These are phyloP conservation scores for Exophiala aquamarina DNA, from an alignment of 2,329 filamentous ascomycete species.

Conservation along the genomic window DNA sequence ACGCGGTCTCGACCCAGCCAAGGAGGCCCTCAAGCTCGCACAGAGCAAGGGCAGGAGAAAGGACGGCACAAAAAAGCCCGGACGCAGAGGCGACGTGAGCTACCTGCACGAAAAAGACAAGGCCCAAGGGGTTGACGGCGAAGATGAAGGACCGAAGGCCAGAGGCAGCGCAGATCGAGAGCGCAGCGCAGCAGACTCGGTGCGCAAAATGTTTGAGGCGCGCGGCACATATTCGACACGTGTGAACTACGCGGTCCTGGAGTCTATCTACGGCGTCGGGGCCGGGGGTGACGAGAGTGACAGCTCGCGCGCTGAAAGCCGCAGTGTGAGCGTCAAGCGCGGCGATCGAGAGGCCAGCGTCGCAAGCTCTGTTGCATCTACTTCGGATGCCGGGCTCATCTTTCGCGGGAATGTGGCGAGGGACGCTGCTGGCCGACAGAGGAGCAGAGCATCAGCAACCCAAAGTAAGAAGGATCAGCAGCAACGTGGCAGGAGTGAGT, in stretches of 20 bases:
- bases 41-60: constrained; percentile 48
- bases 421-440: background rate
- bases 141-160: constrained; percentile 36
- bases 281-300: constrained; percentile 13
- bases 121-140: constrained; percentile 35
- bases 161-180: constrained; percentile 1
- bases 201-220: constrained; percentile 27
- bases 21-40: constrained; percentile 27
- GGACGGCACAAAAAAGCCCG: constrained; percentile 41
- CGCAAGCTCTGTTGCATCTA: constrained; percentile 10
- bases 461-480: constrained; percentile 10
- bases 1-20: constrained; percentile 33
- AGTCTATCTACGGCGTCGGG: constrained; percentile 22
- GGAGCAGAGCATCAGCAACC: constrained; percentile 6
- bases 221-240: constrained; percentile 25
- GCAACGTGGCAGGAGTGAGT: background rate
- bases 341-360: constrained; percentile 16
- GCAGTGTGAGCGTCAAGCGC: constrained; percentile 10
- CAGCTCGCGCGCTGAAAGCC: constrained; percentile 13
- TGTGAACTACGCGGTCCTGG: constrained; percentile 27
- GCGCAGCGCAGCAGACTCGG: constrained; percentile 21
- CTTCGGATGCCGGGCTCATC: constrained; percentile 3
- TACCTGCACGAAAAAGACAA: constrained; percentile 46
- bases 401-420: constrained; percentile 17
- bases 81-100: constrained; percentile 47